Conservation (phyloP, 140 eudicot species). For the Erigeron philadelphicus region DNA sequence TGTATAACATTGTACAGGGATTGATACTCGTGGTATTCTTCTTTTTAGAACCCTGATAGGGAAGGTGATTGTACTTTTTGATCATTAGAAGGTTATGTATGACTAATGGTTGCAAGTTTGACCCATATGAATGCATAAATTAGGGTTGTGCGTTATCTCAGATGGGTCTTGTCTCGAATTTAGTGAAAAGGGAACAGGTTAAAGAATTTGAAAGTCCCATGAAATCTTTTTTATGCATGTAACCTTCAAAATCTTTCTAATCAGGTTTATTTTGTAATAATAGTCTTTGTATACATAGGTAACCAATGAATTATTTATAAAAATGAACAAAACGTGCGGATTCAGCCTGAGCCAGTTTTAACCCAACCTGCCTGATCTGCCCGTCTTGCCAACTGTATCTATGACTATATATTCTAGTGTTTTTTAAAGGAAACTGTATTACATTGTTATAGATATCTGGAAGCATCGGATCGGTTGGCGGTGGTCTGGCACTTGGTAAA, state of each 20-base stretch:
- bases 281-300: neutral
- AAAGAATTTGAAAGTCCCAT: neutral
- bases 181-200: neutral
- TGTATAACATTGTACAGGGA: slow-evolving; percentile 47
- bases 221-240: neutral
- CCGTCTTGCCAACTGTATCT: neutral
- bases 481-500: slow-evolving; percentile 97
- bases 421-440: neutral
- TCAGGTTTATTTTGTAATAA: neutral
- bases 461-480: slow-evolving; percentile 97
- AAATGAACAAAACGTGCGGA: neutral
- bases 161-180: neutral
- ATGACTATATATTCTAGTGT: neutral
- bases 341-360: neutral
- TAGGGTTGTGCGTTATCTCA: neutral
- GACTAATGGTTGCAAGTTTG: neutral
- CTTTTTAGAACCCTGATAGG: slow-evolving; percentile 91
- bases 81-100: neutral
- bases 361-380: neutral
- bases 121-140: neutral
- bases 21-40: slow-evolving; percentile 91
- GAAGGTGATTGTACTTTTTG: slow-evolving; percentile 45
- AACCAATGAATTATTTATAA: neutral
- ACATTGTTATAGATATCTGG: slow-evolving; percentile 60
- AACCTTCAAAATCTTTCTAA: neutral